A percentile compares a stretch with the other conserved stretches of the same genome.
Evolutionary conservation across 805 yeast genomes (phyloP).

Genomic region (Candida piceae): DNA sequence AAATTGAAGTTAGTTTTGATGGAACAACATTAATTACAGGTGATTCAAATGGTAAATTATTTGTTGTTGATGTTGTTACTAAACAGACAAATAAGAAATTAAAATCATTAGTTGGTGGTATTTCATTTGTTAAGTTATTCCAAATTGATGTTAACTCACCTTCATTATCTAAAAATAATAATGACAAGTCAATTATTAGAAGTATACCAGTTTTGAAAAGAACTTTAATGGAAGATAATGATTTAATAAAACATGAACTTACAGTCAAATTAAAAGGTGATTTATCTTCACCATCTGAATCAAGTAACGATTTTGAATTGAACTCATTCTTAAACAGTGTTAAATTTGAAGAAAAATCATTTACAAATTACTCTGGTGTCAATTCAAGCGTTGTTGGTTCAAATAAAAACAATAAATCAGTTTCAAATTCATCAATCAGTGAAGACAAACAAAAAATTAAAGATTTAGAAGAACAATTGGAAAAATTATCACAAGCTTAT

Average conservation of each 20-base stretch:
- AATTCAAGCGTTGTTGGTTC: conserved; percentile 34
- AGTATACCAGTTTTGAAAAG: conserved; percentile 65
- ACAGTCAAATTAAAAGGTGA: conserved; percentile 29
- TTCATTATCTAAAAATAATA: conserved; percentile 12
- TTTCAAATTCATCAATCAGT: conserved; percentile 1
- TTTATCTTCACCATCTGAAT: too few species aligned
- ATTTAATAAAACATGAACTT: conserved; percentile 40
- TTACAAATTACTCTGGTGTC: conserved; percentile 38
- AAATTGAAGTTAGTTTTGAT: conserved; percentile 61
- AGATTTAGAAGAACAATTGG: conserved; percentile 41
- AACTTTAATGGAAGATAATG: conserved; percentile 39
- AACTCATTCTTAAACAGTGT: conserved; percentile 46
- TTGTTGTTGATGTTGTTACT: conserved; percentile 63
- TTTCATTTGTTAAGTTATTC: conserved; percentile 22
- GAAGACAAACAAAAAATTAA: conserved; percentile 28
- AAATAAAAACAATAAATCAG: conserved; percentile 1
- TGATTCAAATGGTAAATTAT: conserved; percentile 63
- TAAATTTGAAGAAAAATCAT: conserved; percentile 46
- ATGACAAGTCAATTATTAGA: conserved; percentile 28
- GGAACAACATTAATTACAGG: conserved; percentile 73
- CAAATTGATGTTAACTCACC: conserved; percentile 12
- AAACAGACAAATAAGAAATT: conserved; percentile 62
- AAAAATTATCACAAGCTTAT: conserved; percentile 53
- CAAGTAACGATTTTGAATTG: conserved; percentile 33
- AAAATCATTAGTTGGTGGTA: conserved; percentile 29